Evolutionary conservation across 2,329 filamentous ascomycete genomes (phyloP), one percentile per base, ranked within the genome.

Genomic region (Claviceps sp.): DNA sequence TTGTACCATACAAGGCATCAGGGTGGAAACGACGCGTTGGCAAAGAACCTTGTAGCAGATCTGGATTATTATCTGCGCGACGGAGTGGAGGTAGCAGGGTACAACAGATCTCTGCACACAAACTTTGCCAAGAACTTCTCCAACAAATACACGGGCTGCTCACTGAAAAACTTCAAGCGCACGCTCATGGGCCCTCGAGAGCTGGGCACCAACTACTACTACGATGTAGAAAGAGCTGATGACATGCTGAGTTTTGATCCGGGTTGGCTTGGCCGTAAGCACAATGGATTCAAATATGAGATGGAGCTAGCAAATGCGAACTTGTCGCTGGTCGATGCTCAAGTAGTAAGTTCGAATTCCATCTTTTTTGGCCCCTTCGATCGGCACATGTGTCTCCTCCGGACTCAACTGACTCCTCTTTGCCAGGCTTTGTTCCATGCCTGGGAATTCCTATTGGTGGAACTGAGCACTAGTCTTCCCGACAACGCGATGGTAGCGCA

Each of bases 231-330:
- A 40, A 74, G 89, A 55, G 90, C 88, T 2, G 75, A 86, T 52
- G 80, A 80, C 60, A 81, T 97, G 65, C 76, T 98, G 22, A 74
- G 73, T 18, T 87, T 86, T 61, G 86, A 95, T 65, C 74, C 80
- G 52, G 82, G 83, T 41, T 98, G 93, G 93, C 72, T 72, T 50
- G 85, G 85, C 44, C 74, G 72, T 57, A 76, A 72, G 58, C 77
- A 80, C 51, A 78, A 84, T 60, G 90, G 90, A 0, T 95, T 95
- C 68, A 77, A 79, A 55, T 78, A 79, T 48, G 93, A 98, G 64
- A 84, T 98, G 68, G 79, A 84, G 61, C 82, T 82, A 55, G 93
- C 91, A 43, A 98, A 98, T 65, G 72, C 85, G 56, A 97, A 98
- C 66, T 67, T 98, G 50, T 95, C 90, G 24, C 74, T 95, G 37